A percentile compares a stretch with the other conserved stretches of the same genome.
These are phyloP conservation scores for Myxozyma mucilagina DNA, from an alignment of 805 yeast species.

Conservation along the genomic window DNA sequence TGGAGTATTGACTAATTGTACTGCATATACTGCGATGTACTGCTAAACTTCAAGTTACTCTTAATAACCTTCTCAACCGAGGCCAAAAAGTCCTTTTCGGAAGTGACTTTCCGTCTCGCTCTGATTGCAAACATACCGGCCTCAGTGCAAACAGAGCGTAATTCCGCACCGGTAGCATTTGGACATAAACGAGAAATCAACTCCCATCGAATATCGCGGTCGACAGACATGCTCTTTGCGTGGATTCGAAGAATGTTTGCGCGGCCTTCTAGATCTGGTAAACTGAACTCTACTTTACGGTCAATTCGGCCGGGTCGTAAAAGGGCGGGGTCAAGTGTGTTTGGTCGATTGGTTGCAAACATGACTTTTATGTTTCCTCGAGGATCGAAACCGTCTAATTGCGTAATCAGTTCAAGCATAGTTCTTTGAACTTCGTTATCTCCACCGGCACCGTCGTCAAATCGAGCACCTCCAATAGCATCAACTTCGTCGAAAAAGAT, in stretches of 20 bases:
- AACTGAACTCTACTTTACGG: constrained; percentile 93
- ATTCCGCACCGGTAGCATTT: constrained; percentile 97
- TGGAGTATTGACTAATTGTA: constrained; percentile 27
- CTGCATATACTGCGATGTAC: constrained; percentile 97
- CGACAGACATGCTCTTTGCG: constrained; percentile 96
- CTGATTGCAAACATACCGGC: constrained; percentile 99
- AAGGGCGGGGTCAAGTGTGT: constrained; percentile 95
- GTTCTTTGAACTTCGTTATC: constrained; percentile 99
- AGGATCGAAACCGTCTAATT: constrained; percentile 97
- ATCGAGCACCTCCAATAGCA: constrained; percentile 99
- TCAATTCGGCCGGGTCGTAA: constrained; percentile 98
- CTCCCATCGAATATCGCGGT: constrained; percentile 98
- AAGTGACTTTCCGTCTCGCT: constrained; percentile 96
- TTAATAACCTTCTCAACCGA: constrained; percentile 98
- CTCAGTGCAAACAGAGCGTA: constrained; percentile 97
- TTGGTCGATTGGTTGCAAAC: constrained; percentile 99
- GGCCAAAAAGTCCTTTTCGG: constrained; percentile 95
- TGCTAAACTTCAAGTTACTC: constrained; percentile 96
- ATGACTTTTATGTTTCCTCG: constrained; percentile 98
- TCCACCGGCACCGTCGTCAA: constrained; percentile 98
- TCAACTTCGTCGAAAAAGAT: constrained; percentile 98
- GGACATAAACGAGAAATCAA: constrained; percentile 96
- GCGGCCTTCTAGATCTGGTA: constrained; percentile 96
- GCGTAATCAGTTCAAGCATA: constrained; percentile 96
- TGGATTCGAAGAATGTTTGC: constrained; percentile 97